Base-by-base conservation (phyloP, 2,329 filamentous ascomycete species). In the Neonectria hederae region DNA sequence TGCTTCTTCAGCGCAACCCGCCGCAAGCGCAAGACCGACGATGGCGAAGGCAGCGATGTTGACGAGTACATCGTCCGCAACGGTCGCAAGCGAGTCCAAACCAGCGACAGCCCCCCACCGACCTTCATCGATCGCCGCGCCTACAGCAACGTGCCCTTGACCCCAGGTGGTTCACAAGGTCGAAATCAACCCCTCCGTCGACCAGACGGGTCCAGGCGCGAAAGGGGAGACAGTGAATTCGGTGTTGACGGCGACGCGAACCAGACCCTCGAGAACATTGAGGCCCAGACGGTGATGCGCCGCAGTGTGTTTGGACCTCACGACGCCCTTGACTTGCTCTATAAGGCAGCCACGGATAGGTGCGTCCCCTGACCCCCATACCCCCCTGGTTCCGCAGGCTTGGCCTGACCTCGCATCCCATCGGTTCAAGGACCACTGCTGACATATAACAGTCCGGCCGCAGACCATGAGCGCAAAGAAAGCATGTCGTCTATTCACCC, bases 1-100 rank as follows among this genome's bases (percentile, higher is more conserved):
- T 99, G 96, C 83, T 97, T 91, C 85, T 99, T 99, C 83, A 97
- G 94, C 67, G 93, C 94, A 21, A 98, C 94, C 32, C 87, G 96
- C 54, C 90, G 96, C 76, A 98, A 98, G 88, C 89, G 94, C 76
- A 97, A 96, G 84, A 86, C 86, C 52, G 88, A 84, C 70, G 83
- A 92, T 70, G 87, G 82, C 73, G 73, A 82, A 38, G 84, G 82
- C 57, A 80, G 79, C 61, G 81, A 83, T 62, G 82, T 83, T 62
- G 87, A 89, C 71, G 90, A 93, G 68, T 92, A 92, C 76, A 87
- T 91, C 63, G 76, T 91, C 32, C 87, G 91, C 71, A 93, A 92
- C 78, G 91, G 90, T 48, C 86, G 92, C 65, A 93, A 93, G 80
- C 87, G 90, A 65, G 75, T 87, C 65, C 83, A 86, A 53, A 77